A percentile compares a stretch with the other conserved stretches of the same genome.
Conservation (phyloP, 1,139 yeast species). For the Wickerhamomyces sp. region DNA sequence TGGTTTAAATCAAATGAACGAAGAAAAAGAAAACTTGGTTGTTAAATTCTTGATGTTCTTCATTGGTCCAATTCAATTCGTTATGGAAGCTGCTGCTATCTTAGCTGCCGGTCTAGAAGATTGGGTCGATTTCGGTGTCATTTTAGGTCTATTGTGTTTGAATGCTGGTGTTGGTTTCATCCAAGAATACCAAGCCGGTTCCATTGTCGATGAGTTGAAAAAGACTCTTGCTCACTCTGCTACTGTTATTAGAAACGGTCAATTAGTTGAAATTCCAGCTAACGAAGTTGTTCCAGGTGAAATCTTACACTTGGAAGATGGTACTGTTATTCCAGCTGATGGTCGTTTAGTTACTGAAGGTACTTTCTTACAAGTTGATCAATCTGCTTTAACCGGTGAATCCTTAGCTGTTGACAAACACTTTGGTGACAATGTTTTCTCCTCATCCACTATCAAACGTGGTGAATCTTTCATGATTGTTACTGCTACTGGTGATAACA, state of each 20-base stretch:
- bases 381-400: constrained; percentile 98
- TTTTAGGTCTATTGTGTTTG: constrained; percentile 79
- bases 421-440: constrained; percentile 82
- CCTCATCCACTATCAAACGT: constrained; percentile 94
- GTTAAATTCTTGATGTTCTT: constrained; percentile 88
- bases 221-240: constrained; percentile 91
- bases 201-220: constrained; percentile 91
- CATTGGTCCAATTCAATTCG: constrained; percentile 98
- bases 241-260: constrained; percentile 80
- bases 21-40: constrained; percentile 79
- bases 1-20: constrained; percentile 93
- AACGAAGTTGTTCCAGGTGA: constrained; percentile 92
- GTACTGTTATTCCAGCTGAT: constrained; percentile 93
- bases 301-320: constrained; percentile 87
- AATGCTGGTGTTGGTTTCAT: constrained; percentile 95
- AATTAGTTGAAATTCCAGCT: constrained; percentile 66
- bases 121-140: constrained; percentile 99
- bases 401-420: constrained; percentile 94
- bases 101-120: constrained; percentile 98
- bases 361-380: constrained; percentile 89
- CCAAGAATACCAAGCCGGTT: constrained; percentile 97
- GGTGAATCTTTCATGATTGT: constrained; percentile 97
- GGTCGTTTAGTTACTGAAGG: constrained; percentile 90
- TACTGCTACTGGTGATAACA: constrained; percentile 92
- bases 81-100: constrained; percentile 98